phyloP scores from a whole-genome alignment of 148 eudicot genomes.

The Rhododendron kiyosumense region DNA sequence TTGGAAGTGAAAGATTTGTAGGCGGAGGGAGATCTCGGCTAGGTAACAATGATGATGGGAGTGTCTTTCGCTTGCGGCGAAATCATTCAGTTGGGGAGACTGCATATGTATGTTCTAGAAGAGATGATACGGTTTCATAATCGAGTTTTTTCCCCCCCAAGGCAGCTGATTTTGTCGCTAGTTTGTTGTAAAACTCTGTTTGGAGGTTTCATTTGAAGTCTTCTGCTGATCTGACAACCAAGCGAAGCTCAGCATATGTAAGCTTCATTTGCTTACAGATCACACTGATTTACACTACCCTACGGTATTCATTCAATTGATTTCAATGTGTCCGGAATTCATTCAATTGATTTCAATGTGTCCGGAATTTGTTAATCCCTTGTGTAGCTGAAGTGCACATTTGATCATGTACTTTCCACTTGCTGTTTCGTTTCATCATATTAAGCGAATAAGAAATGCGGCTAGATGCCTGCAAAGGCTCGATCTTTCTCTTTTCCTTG shows the following conservation, averaged over 20 bases:
- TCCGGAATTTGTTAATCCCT: neutral
- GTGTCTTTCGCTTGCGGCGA: constrained; percentile 9
- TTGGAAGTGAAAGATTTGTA: constrained; percentile 22
- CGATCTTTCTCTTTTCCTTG: neutral
- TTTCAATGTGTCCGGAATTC: neutral
- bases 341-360: constrained; percentile 5
- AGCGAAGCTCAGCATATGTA: constrained; percentile 19
- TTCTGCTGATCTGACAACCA: neutral
- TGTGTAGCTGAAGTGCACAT: neutral
- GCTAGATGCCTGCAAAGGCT: neutral
- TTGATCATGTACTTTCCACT: neutral
- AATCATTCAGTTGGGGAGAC: constrained; percentile 20
- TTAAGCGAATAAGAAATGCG: neutral
- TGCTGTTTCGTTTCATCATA: neutral
- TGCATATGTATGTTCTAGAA: constrained; percentile 12
- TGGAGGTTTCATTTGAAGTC: neutral
- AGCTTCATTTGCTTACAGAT: constrained; percentile 18
- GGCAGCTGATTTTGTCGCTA: constrained; percentile 8
- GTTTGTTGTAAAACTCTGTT: neutral
- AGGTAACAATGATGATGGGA: constrained; percentile 9
- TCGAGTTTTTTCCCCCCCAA: constrained; percentile 5
- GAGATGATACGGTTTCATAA: neutral
- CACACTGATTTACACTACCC: constrained; percentile 15
- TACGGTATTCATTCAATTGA: constrained; percentile 11
- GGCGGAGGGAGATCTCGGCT: constrained; percentile 15